A percentile compares a stretch with the other conserved stretches of the same genome.
phyloP scores from a whole-genome alignment of 2,329 filamentous ascomycete genomes.

The Fusarium heterosporum region DNA sequence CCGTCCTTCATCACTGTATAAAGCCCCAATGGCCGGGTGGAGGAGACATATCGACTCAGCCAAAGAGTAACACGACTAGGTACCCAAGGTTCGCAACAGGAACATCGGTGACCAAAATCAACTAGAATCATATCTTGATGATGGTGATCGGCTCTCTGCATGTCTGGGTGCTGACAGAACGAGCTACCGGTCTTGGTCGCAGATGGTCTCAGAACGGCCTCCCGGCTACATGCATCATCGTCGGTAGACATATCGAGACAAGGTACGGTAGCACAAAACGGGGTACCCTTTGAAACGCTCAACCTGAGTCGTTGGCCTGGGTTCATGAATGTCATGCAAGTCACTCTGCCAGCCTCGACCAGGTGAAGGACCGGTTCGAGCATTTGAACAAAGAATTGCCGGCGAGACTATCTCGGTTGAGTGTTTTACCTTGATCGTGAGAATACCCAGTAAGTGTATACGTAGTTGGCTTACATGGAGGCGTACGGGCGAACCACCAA shows the following conservation, averaged over 20 bases:
- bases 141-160: constrained; percentile 16
- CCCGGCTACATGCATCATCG: constrained; percentile 22
- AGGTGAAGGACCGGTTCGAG: constrained; percentile 7
- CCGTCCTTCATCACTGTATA: constrained; percentile 23
- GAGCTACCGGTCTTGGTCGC: constrained; percentile 5
- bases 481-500: constrained; percentile 29
- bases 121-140: not conserved
- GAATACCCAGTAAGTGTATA: not conserved
- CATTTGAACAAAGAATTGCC: constrained; percentile 1
- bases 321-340: constrained; percentile 15
- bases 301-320: not conserved
- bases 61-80: constrained; percentile 6
- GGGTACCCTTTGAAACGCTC: constrained; percentile 7
- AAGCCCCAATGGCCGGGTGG: constrained; percentile 7
- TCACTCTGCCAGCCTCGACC: constrained; percentile 16
- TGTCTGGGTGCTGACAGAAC: constrained; percentile 16
- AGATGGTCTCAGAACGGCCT: constrained; percentile 11
- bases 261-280: constrained; percentile 12
- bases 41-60: not conserved
- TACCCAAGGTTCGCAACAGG: not conserved
- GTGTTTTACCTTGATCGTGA: not conserved
- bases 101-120: not conserved
- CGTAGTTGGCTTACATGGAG: constrained; percentile 12
- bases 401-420: constrained; percentile 4
- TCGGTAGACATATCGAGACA: constrained; percentile 23